Conservation (phyloP, 164 flowering plant genomes). For the Stephania japonica region DNA sequence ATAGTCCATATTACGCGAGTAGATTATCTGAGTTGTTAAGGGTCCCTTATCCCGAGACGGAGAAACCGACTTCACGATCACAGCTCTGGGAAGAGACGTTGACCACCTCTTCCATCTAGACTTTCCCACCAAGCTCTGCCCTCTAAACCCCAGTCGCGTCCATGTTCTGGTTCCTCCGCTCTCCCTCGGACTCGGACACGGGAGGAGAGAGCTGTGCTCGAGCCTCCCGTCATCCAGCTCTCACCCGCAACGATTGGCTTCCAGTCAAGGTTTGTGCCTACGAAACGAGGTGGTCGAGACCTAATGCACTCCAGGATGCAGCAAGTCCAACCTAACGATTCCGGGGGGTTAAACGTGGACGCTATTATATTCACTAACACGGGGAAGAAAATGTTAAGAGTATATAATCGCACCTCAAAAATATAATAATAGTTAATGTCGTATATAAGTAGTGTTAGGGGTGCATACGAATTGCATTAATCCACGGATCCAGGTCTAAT, state of each 20-base stretch:
- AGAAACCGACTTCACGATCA: slow-evolving; percentile 27
- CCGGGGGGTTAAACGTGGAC: slow-evolving; percentile 27
- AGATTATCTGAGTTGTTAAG: slow-evolving; percentile 1
- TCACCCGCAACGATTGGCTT: slow-evolving; percentile 43
- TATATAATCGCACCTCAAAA: too few species aligned
- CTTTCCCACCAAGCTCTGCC: slow-evolving; percentile 31
- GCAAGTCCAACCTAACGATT: background rate
- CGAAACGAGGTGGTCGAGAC: slow-evolving; percentile 72
- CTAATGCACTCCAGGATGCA: slow-evolving; percentile 29
- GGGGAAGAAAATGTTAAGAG: too few species aligned
- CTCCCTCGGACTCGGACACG: slow-evolving; percentile 40
- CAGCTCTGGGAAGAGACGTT: slow-evolving; percentile 65
- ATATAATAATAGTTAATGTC: too few species aligned
- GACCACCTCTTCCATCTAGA: slow-evolving; percentile 32
- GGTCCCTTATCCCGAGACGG: slow-evolving; percentile 34
- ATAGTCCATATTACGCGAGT: background rate
- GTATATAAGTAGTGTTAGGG: too few species aligned
- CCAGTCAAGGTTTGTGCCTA: slow-evolving; percentile 49
- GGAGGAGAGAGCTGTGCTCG: slow-evolving; percentile 56
- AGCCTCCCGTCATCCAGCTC: slow-evolving; percentile 63
- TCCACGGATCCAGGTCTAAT: too few species aligned
- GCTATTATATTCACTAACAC: slow-evolving; percentile 69
- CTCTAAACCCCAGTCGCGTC: slow-evolving; percentile 21
- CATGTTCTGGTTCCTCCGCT: slow-evolving; percentile 38
- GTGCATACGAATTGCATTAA: too few species aligned